Evolutionary conservation across 2,329 filamentous ascomycete species (phyloP), one percentile per base, ranked within the genome.

Genomic region (Drechslerella coelobrocha): DNA sequence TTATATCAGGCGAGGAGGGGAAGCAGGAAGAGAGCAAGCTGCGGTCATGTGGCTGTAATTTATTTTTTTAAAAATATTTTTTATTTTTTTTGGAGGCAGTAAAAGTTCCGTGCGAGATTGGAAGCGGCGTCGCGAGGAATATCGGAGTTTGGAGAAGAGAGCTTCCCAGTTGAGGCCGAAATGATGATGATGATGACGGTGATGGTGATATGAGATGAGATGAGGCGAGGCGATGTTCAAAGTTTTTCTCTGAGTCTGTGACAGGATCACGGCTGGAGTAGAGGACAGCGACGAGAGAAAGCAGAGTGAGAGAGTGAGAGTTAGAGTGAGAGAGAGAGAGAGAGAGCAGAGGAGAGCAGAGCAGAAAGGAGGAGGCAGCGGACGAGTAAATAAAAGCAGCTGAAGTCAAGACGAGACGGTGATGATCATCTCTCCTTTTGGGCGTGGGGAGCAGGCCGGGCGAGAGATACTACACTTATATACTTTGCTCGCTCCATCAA

Each of bases 401-500:
- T 52, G 8, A 9, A 47, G 41, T 23, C n/a, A 45, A n/a, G 34
- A 34, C 14, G 54, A 48, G 37, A 31, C 23, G 12, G 60, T 45
- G 65, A 69, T 69, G 65, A 69, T 69, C 65, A 69, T 69, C 51
- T 45, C 65, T 69, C 31, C 24, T 69, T 69, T 62, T 47, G 48
- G 65, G 65, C 51, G 63, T 53, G 61, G 57, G 56, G 65, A 69
- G 57, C 41, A 51, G 51, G 63, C 31, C 19, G 63, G 43, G 39
- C 39, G 51, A 41, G 31, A 14, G 8, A 37, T 37, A 37, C 29
- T 43, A 43, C n/a, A 51, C 21, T 19, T 51, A 51, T 51, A 51
- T 51, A 51, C 26, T 31, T 51, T 23, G 9, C 47, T 5, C 10
- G 23, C 47, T 29, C 23, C 14, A 7, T 29, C 23, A 27, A 29